Base-by-base conservation (phyloP, 78 protist species). In the Dictyostelium capitatum region DNA sequence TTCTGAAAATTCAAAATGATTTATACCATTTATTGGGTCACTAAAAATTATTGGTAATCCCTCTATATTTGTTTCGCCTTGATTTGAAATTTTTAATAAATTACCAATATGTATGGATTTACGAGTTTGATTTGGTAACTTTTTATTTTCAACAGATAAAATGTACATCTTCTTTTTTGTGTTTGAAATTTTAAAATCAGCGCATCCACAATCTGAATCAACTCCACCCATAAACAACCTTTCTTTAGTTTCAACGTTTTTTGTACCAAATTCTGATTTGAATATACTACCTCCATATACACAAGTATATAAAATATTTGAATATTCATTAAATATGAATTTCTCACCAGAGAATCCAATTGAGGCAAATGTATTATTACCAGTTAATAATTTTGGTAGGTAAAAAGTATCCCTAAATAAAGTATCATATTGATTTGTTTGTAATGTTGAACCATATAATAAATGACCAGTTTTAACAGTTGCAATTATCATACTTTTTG, bases 401-500 rank as follows among this genome's bases (percentile, higher is more conserved):
- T 62, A 62, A 6, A 25, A 62, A 3, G 70, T 62, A 10, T 62
- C 70, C 4, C 28, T 62, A 2, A 3, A 37, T 37, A 37, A 37
- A 3, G 43, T 37, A 4, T 62, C 70, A 25, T 11, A 23, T 25
- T 37, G 43, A 9, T 17, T 17, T 25, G 43, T 62, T 25, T 62
- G 9, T 11, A 62, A 25, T 2, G 70, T 62, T 2, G 28, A 3
- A 0, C 70, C 70, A 2, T 37, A 37, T 37, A 37, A 37, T 37
- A 37, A 37, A 37, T 37, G 43, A 37, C 43, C 43, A 25, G 70
- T 62, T 25, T 62, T 62, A 2, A 62, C 70, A 3, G 70, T 62
- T 62, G 70, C 70, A 62, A 62, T 62, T 62, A 62, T 17, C 70
- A 62, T 62, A 62, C 70, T 10, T 62, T 62, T 62, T 62, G 70